Base-by-base conservation (phyloP, 2,329 filamentous ascomycete species). In the Colletotrichum sp. region DNA sequence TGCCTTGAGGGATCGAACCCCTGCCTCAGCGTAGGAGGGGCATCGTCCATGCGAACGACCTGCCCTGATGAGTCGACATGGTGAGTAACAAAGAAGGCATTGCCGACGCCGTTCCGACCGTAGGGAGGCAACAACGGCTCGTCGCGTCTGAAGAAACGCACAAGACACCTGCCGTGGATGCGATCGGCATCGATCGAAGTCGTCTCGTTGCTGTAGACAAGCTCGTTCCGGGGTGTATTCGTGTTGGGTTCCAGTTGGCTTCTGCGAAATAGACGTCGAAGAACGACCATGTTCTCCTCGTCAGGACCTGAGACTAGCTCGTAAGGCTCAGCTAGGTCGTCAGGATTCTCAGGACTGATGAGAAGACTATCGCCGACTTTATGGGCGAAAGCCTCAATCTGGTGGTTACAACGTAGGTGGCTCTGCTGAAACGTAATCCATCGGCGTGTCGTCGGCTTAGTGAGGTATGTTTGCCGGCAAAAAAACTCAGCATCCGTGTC, bases 401-500 rank as follows among this genome's bases (percentile, higher is more conserved):
- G 78, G 73, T 91, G 84, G 28, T 78, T 75, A 78, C 94, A 95
- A 5, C 62, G 78, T 36, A 93, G 86, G 78, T 96, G 92, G 0
- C 83, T 79, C 6, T 88, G 77, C 10, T 88, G 82, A 0, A 96
- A 83, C 0, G 90, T 91, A 0, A 92, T 84, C 86, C 95, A 96
- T 18, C 90, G 89, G 3, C 90, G 89, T 64, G 2, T 93, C 88
- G 1, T 88, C 84, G 2, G 89, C 88, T 2, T 92, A 80, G 78
- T 95, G 96, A 92, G 81, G 78, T 95, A 96, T 0, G 91, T 93
- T 78, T 95, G 93, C 0, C 95, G 90, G 3, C 96, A 89, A 76
- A 96, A 95, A 62, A 93, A 91, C 8, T 92, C 89, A 3, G 85
- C 84, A 0, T 79, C 80, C 0, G 86, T 87, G 1, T 85, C 81